These are phyloP conservation scores for Hippophae rhamnoides DNA, from an alignment of 306 rosid species.

Conservation along the genomic window DNA sequence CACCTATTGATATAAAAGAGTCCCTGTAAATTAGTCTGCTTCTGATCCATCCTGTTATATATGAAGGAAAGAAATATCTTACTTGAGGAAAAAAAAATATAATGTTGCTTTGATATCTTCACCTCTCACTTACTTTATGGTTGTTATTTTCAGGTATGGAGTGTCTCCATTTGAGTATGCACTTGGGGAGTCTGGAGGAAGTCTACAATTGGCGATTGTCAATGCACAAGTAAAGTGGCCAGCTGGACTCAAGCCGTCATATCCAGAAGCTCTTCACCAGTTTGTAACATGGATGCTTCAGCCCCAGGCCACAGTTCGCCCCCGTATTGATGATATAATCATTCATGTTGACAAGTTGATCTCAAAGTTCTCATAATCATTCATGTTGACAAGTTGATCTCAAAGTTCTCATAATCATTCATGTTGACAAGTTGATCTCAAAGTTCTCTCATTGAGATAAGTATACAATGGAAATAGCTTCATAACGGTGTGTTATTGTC, in stretches of 20 bases:
- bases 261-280: conserved; percentile 90
- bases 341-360: conserved; percentile 92
- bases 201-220: conserved; percentile 82
- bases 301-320: conserved; percentile 78
- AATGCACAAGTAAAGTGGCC: conserved; percentile 96
- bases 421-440: conserved; percentile 83
- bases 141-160: conserved; percentile 58
- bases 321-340: conserved; percentile 72
- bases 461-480: conserved; percentile 9
- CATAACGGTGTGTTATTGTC: conserved; percentile 5
- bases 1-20: too few species aligned
- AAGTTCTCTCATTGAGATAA: conserved; percentile 67
- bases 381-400: conserved; percentile 85
- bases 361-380: conserved; percentile 64
- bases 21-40: too few species aligned
- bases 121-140: conserved; percentile 11
- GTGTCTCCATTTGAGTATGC: conserved; percentile 96
- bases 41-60: too few species aligned
- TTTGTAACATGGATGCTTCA: conserved; percentile 99
- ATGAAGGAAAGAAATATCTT: too few species aligned
- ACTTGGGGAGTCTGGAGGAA: conserved; percentile 95
- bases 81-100: too few species aligned
- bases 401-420: conserved; percentile 72
- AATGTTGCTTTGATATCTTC: conserved; percentile 6
- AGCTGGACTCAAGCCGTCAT: conserved; percentile 64